Evolutionary conservation across 345 rosid genomes (phyloP), one percentile per base, ranked within the genome.

Genomic region (Iberis pinnata): DNA sequence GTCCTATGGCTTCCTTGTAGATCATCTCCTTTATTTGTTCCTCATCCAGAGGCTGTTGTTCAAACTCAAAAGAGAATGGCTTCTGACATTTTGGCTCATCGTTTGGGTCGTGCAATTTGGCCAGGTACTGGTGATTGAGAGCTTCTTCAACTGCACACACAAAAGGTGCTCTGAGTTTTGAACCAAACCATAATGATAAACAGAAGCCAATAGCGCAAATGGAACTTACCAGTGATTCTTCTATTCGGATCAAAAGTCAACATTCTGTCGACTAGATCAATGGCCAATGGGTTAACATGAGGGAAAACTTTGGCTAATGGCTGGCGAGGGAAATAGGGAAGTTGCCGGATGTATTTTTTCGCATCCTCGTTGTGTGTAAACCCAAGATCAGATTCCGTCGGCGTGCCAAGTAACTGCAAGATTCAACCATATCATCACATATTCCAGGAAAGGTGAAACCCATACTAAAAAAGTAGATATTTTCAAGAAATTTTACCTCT

Each of bases 21-120:
- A 88, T 78, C 83, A 83, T 74, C 29, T 88, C 99, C 63, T 93
- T 93, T 38, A 88, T 88, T 69, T 93, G 93, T 71, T 86, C 95
- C 75, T 85, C 99, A 22, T 76, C 85, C 56, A 88, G 15, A 14
- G 78, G 68, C 36, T 80, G 95, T 53, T 77, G 88, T 77, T 93
- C 97, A 17, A 93, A 88, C 18, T 93, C 97, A 7, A 88, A 93
- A 38, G 83, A 83, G 69, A 93, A 93, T 16, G 81, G 80, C 48
- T 73, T 76, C 20, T 8, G 45, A 71, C 99, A 86, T 45, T 80
- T 72, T 5, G 99, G 99, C 68, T 93, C 99, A 69, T 93, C 99
- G 6, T 80, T 88, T 36, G 67, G 71, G 46, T 93, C 97, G 7
- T 93, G 97, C 16, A 93, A 74, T 64, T 86, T 80, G 17, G 70